Evolutionary conservation across 352 stramenopile genomes (phyloP).

Genomic region (Globisporangium iwayamae): DNA sequence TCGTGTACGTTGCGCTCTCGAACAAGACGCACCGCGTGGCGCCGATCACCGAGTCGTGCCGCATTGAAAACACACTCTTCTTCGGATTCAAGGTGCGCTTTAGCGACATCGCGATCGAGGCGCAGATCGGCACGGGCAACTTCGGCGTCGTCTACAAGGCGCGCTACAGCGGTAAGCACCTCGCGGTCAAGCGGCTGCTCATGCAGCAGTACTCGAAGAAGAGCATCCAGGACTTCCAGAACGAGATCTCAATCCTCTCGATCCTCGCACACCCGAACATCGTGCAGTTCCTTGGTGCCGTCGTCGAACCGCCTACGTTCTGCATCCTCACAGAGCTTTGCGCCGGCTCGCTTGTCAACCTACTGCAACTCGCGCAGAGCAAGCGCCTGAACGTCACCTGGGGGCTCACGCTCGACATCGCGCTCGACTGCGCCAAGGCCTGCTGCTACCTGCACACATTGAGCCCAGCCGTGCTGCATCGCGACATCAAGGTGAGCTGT

Average conservation of each 20-base stretch:
- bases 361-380: conserved; percentile 66
- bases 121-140: conserved; percentile 65
- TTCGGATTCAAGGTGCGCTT: conserved; percentile 66
- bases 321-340: conserved; percentile 76
- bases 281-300: conserved; percentile 75
- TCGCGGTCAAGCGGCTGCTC: conserved; percentile 66
- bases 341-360: conserved; percentile 55
- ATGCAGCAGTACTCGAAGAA: conserved; percentile 54
- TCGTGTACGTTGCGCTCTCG: conserved; percentile 66
- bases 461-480: conserved; percentile 58
- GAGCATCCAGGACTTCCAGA: conserved; percentile 67
- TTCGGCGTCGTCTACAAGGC: conserved; percentile 82
- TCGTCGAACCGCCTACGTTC: conserved; percentile 63
- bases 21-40: conserved; percentile 60
- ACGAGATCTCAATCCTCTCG: conserved; percentile 82
- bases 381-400: conserved; percentile 71
- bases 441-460: conserved; percentile 66
- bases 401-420: conserved; percentile 68
- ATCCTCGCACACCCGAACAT: conserved; percentile 77
- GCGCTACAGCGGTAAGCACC: conserved; percentile 67
- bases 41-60: conserved; percentile 52
- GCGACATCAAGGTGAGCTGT: conserved; percentile 58
- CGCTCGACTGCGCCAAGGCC: conserved; percentile 58
- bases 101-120: conserved; percentile 62
- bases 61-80: conserved; percentile 57